A percentile compares a stretch with the other conserved stretches of the same genome.
These are phyloP conservation scores for Penicillium sp. DNA, from an alignment of 2,329 filamentous ascomycete genomes.

Conservation along the genomic window DNA sequence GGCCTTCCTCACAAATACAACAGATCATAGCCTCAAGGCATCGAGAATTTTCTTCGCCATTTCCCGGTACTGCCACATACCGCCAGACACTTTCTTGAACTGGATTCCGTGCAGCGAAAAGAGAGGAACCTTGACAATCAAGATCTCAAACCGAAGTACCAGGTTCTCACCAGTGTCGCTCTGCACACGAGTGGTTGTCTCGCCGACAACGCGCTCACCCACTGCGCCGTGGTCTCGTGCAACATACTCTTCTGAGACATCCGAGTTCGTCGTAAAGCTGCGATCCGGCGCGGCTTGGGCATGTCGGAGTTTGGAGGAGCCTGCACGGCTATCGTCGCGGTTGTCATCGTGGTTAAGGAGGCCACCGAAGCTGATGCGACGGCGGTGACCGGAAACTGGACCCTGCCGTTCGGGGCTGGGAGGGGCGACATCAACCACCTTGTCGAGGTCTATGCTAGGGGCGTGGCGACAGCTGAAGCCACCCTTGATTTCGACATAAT, in stretches of 20 bases:
- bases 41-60: conserved; percentile 95
- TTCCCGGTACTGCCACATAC: conserved; percentile 98
- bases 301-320: conserved; percentile 46
- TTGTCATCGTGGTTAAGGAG: conserved; percentile 67
- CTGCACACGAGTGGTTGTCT: conserved; percentile 89
- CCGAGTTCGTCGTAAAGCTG: conserved; percentile 81
- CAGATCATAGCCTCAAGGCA: conserved; percentile 71
- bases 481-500: conserved; percentile 87
- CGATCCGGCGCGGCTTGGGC: conserved; percentile 58
- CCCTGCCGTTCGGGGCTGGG: conserved; percentile 57
- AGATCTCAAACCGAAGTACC: conserved; percentile 87
- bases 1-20: conserved; percentile 1
- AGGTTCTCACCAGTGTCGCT: conserved; percentile 83
- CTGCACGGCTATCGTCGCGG: conserved; percentile 59
- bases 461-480: conserved; percentile 87
- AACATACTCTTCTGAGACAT: conserved; percentile 77
- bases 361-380: conserved; percentile 82
- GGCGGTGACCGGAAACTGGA: conserved; percentile 58
- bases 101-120: conserved; percentile 93
- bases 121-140: conserved; percentile 95
- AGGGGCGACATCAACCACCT: conserved; percentile 63
- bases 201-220: conserved; percentile 68
- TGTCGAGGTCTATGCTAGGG: conserved; percentile 85
- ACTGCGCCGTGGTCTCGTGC: conserved; percentile 46
- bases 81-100: conserved; percentile 94